A percentile compares a stretch with the other conserved stretches of the same genome.
Evolutionary conservation across 116 monocot genomes (phyloP).

Genomic region (Thalassia testudinum): DNA sequence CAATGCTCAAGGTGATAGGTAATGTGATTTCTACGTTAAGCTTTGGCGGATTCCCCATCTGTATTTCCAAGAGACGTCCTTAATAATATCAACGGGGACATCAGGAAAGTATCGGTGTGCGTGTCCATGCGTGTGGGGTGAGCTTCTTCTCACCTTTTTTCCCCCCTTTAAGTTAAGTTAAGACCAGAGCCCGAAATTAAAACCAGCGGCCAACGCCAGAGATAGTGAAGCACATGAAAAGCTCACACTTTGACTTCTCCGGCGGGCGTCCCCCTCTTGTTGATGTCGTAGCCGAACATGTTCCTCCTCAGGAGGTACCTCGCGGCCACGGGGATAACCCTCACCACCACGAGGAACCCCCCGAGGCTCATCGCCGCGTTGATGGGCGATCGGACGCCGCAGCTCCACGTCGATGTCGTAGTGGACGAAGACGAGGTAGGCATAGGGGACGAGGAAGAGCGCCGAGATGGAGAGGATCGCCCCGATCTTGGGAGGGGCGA

Average conservation of each 20-base stretch:
- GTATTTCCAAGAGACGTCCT: no score
- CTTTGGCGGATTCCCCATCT: no score
- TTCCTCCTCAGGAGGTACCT: conserved; percentile 55
- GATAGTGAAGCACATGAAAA: neutral
- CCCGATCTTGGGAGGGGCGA: conserved; percentile 50
- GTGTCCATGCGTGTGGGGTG: no score
- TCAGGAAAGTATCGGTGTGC: no score
- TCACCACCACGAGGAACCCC: conserved; percentile 39
- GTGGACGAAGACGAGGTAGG: conserved; percentile 43
- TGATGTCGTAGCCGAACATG: conserved; percentile 87
- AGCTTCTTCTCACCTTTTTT: no score
- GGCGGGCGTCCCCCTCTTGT: conserved; percentile 76
- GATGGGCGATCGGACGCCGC: conserved; percentile 44
- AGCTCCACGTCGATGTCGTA: conserved; percentile 57
- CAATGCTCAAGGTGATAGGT: no score
- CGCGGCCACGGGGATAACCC: conserved; percentile 74
- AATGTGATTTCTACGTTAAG: no score
- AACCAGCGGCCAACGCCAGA: neutral
- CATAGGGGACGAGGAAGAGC: conserved; percentile 37
- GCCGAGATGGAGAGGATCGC: conserved; percentile 14
- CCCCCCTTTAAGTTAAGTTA: no score
- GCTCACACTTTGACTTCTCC: conserved; percentile 83
- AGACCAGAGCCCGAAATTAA: no score
- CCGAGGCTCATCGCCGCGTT: conserved; percentile 65
- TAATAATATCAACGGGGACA: no score